phyloP scores from a whole-genome alignment of 768 basidiomycete species.

The Cystobasidium tubakii region DNA sequence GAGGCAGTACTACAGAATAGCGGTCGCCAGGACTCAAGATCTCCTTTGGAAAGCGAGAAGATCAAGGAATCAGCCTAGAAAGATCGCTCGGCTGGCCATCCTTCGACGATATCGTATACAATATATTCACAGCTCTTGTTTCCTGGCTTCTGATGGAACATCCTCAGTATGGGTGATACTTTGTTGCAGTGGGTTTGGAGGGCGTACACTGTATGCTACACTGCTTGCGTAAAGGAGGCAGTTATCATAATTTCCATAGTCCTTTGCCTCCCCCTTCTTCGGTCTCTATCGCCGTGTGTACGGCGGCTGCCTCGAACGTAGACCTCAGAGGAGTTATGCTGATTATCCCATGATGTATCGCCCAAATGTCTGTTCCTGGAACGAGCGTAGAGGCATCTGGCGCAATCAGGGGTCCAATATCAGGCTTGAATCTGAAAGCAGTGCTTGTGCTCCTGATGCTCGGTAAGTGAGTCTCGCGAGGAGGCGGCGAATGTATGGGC shows the following conservation, averaged over 20 bases:
- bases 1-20: not conserved
- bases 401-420: conserved; percentile 32
- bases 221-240: too few relatives aligned
- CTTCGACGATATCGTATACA: too few relatives aligned
- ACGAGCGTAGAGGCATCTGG: conserved; percentile 8
- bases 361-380: conserved; percentile 25
- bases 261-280: conserved; percentile 31
- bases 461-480: not conserved
- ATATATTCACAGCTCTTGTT: too few relatives aligned
- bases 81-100: too few relatives aligned
- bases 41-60: conserved; percentile 1
- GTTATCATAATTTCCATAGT: conserved; percentile 26
- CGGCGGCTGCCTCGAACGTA: conserved; percentile 16
- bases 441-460: conserved; percentile 2
- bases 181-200: too few relatives aligned
- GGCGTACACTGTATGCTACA: too few relatives aligned
- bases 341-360: conserved; percentile 23
- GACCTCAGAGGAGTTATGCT: conserved; percentile 36
- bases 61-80: not conserved
- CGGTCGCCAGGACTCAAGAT: not conserved
- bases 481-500: conserved; percentile 14
- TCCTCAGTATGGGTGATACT: too few relatives aligned
- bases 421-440: conserved; percentile 28
- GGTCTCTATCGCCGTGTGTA: conserved; percentile 7
- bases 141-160: too few relatives aligned